Conservation (phyloP, 768 basidiomycete genomes). For the Boletus subcaerulescens region DNA sequence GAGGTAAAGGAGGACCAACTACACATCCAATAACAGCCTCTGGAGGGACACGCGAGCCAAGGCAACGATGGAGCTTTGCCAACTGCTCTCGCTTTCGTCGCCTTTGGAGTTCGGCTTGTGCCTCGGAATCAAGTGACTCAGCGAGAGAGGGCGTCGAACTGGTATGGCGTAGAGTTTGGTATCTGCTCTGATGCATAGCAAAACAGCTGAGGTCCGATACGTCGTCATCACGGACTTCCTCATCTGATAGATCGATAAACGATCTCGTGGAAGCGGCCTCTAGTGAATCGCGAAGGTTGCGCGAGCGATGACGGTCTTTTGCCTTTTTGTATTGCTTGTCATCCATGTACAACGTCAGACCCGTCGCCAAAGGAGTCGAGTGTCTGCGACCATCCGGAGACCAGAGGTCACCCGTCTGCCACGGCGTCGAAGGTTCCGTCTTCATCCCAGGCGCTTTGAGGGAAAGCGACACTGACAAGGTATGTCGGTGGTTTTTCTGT, state of each 20-base stretch:
- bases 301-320: constrained; percentile 3
- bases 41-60: constrained; percentile 76
- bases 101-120: constrained; percentile 58
- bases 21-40: constrained; percentile 59
- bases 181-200: constrained; percentile 25
- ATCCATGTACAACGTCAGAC: constrained; percentile 31
- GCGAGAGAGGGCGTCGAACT: constrained; percentile 46
- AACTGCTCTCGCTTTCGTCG: constrained; percentile 72
- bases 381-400: constrained; percentile 43
- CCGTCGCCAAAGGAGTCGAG: constrained; percentile 53
- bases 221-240: constrained; percentile 40
- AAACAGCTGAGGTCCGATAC: constrained; percentile 29
- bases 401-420: constrained; percentile 35
- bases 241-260: constrained; percentile 68
- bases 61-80: constrained; percentile 79
- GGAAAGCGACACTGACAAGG: constrained; percentile 30
- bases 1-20: constrained; percentile 30
- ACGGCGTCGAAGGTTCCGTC: constrained; percentile 28
- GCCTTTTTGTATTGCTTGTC: constrained; percentile 2
- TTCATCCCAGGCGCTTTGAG: constrained; percentile 16
- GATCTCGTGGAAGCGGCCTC: constrained; percentile 38
- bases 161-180: constrained; percentile 29
- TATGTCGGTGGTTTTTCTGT: constrained; percentile 30
- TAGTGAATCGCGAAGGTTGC: constrained; percentile 11
- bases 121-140: constrained; percentile 49